phyloP scores from a whole-genome alignment of 108 stramenopile species.

The Craspedostauros australis region DNA sequence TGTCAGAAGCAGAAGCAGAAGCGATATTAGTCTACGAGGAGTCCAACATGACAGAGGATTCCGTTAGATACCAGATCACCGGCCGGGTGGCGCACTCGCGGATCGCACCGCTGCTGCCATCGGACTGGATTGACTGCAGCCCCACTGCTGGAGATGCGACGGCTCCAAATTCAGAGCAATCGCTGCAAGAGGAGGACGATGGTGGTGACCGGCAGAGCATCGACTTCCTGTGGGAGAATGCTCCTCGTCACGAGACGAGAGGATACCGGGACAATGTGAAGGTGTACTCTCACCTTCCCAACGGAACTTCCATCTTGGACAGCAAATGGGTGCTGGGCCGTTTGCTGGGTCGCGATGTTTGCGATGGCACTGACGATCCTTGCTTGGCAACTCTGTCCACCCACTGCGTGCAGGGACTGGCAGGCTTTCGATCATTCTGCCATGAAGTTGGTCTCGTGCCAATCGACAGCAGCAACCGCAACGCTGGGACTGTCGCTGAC shows the following conservation, averaged over 20 bases:
- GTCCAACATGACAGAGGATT: neutral
- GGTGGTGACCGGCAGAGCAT: neutral
- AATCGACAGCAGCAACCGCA: neutral
- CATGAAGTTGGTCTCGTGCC: constrained; percentile 8
- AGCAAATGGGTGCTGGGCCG: constrained; percentile 76
- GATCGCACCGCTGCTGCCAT: constrained; percentile 37
- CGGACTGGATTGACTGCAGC: constrained; percentile 29
- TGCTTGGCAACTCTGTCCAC: constrained; percentile 43
- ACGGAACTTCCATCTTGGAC: constrained; percentile 63
- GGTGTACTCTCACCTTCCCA: constrained; percentile 73
- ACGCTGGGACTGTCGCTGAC: constrained; percentile 1
- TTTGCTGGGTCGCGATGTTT: constrained; percentile 27
- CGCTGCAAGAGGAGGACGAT: neutral
- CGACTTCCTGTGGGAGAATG: constrained; percentile 79
- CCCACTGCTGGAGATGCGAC: neutral
- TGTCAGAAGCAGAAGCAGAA: too few relatives aligned
- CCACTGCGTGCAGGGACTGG: constrained; percentile 57
- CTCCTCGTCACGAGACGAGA: constrained; percentile 62
- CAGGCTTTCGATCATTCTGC: constrained; percentile 43
- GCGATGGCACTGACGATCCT: constrained; percentile 1
- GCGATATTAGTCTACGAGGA: too few relatives aligned
- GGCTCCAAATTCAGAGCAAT: neutral
- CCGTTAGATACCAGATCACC: constrained; percentile 26
- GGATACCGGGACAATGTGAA: constrained; percentile 35
- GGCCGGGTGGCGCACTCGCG: constrained; percentile 44